phyloP scores from a whole-genome alignment of 2,329 filamentous ascomycete genomes.

The Alternaria dauci region DNA sequence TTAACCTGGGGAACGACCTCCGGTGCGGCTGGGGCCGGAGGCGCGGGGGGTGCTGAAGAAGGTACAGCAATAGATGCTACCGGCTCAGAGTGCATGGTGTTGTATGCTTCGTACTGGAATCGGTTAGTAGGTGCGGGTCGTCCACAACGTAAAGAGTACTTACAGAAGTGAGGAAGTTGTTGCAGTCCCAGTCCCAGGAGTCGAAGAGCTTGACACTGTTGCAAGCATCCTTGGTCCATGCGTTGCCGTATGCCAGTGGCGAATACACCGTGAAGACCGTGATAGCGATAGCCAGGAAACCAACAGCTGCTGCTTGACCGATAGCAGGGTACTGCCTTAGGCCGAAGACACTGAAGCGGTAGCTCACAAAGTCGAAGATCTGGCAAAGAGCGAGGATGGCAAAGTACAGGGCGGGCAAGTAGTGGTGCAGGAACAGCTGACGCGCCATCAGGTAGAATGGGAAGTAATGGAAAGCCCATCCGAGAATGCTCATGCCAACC shows the following conservation, averaged over 20 bases:
- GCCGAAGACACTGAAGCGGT: constrained; percentile 73
- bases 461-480: constrained; percentile 98
- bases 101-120: constrained; percentile 45
- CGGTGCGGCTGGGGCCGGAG: constrained; percentile 24
- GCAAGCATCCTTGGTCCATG: constrained; percentile 91
- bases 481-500: constrained; percentile 86
- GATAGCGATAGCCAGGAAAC: constrained; percentile 77
- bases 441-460: constrained; percentile 98
- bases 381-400: constrained; percentile 89
- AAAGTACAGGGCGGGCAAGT: constrained; percentile 97
- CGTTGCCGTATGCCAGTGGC: constrained; percentile 89
- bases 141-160: constrained; percentile 56
- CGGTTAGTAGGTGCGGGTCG: constrained; percentile 19
- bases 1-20: constrained; percentile 17
- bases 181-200: constrained; percentile 98
- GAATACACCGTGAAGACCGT: constrained; percentile 84
- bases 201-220: constrained; percentile 84
- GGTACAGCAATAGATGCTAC: constrained; percentile 36
- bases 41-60: constrained; percentile 37
- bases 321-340: constrained; percentile 74
- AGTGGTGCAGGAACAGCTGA: constrained; percentile 97
- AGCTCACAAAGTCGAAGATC: constrained; percentile 83
- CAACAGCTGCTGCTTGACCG: constrained; percentile 75
- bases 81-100: constrained; percentile 19
- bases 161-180: constrained; percentile 87